These are phyloP conservation scores for Glycyrrhiza uralensis DNA, from an alignment of 306 rosid species.

Conservation along the genomic window DNA sequence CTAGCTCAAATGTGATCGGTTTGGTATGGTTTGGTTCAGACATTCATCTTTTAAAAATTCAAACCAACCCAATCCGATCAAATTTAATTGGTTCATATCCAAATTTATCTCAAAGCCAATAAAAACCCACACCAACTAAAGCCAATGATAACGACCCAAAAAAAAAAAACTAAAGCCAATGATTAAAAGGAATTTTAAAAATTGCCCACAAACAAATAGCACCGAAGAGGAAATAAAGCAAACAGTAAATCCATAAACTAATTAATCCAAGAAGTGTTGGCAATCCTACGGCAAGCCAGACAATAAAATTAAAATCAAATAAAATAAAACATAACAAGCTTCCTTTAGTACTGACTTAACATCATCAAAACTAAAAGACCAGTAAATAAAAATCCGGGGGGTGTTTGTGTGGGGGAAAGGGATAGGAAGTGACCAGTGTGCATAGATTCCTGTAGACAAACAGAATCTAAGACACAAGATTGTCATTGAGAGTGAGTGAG, in stretches of 20 bases:
- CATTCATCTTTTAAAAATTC: too few relatives aligned
- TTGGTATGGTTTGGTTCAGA: too few relatives aligned
- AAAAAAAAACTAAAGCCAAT: too few relatives aligned
- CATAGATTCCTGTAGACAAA: not conserved
- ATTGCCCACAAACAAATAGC: not conserved
- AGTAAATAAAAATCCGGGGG: not conserved
- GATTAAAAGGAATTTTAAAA: too few relatives aligned
- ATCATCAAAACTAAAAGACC: not conserved
- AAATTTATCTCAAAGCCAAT: too few relatives aligned
- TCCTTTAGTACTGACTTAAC: slow-evolving; percentile 10
- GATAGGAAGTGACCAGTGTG: not conserved
- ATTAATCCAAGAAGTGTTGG: not conserved
- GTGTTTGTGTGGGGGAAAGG: not conserved
- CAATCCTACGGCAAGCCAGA: slow-evolving; percentile 4
- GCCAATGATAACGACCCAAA: too few relatives aligned
- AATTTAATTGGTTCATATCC: too few relatives aligned
- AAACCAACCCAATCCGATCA: too few relatives aligned
- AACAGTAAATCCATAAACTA: slow-evolving; percentile 14
- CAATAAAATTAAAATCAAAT: not conserved
- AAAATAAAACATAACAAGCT: not conserved
- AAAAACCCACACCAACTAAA: too few relatives aligned
- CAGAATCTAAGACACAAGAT: slow-evolving; percentile 35
- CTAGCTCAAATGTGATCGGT: too few relatives aligned
- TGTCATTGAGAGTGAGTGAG: slow-evolving; percentile 55
- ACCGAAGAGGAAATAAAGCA: not conserved